A percentile compares a stretch with the other conserved stretches of the same genome.
Conservation (phyloP, 2,329 filamentous ascomycete species). For the Pseudogymnoascus sp. region DNA sequence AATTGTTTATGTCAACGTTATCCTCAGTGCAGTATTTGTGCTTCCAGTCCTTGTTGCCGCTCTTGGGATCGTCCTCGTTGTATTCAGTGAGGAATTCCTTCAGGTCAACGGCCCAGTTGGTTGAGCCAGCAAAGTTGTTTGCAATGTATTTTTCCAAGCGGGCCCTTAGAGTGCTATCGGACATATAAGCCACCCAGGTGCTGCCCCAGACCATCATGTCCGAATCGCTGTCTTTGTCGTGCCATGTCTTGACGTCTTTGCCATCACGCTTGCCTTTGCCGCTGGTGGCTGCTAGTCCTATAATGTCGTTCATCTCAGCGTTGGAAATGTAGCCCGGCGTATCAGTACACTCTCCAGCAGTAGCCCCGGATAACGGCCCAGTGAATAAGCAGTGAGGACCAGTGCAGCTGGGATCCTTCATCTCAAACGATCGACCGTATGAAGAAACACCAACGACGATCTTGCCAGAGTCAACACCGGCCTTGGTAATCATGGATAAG, state of each 20-base stretch:
- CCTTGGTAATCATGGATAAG: conserved; percentile 34
- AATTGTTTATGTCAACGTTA: background rate
- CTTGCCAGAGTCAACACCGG: conserved; percentile 25
- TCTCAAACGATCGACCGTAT: conserved; percentile 31
- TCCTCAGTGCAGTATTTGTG: background rate
- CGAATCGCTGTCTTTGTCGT: conserved; percentile 15
- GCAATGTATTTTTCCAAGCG: conserved; percentile 20
- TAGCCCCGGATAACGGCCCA: conserved; percentile 24
- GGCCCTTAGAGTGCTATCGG: conserved; percentile 18
- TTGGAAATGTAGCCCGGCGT: conserved; percentile 31
- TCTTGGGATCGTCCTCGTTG: background rate
- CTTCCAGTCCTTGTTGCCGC: background rate
- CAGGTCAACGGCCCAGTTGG: conserved; percentile 32
- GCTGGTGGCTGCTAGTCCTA: conserved; percentile 16
- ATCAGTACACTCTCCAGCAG: conserved; percentile 27
- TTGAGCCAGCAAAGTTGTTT: conserved; percentile 26
- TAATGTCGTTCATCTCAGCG: conserved; percentile 29
- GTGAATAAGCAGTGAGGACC: conserved; percentile 22
- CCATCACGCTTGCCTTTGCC: background rate
- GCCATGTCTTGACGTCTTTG: conserved; percentile 17
- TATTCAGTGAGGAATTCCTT: background rate
- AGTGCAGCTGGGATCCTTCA: conserved; percentile 26
- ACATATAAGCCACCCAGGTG: conserved; percentile 26
- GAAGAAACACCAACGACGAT: conserved; percentile 29
- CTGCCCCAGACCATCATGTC: conserved; percentile 22